A percentile compares a stretch with the other conserved stretches of the same genome.
These are phyloP conservation scores for Linderina pennispora DNA, from an alignment of 192 early-diverging fungal species.

Conservation along the genomic window DNA sequence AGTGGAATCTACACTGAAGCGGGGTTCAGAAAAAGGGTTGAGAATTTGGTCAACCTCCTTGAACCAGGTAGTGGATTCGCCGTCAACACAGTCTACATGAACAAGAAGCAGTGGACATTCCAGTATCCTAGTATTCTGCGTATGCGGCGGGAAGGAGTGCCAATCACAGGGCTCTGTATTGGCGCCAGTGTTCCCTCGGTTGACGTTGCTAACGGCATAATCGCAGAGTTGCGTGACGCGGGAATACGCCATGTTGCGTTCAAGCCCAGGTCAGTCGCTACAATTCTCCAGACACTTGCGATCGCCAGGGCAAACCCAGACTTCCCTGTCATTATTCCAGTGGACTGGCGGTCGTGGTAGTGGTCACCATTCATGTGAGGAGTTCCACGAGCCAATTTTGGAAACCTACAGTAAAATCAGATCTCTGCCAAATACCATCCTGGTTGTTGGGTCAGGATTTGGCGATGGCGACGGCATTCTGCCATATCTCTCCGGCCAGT, in stretches of 20 bases:
- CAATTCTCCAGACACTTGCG: conserved; percentile 70
- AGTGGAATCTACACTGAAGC: conserved; percentile 80
- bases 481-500: conserved; percentile 92
- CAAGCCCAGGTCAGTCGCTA: conserved; percentile 76
- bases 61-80: conserved; percentile 76
- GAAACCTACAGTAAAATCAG: conserved; percentile 72
- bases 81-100: conserved; percentile 73
- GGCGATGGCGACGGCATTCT: conserved; percentile 79
- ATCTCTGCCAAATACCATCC: conserved; percentile 66
- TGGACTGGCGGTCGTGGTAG: conserved; percentile 92
- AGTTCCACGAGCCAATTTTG: conserved; percentile 79
- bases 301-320: conserved; percentile 77
- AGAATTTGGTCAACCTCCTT: conserved; percentile 74
- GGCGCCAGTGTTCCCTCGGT: conserved; percentile 81
- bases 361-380: conserved; percentile 90
- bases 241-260: conserved; percentile 76
- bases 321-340: conserved; percentile 80
- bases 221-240: conserved; percentile 60
- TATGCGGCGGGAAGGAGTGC: conserved; percentile 78
- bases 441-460: conserved; percentile 91
- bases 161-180: conserved; percentile 80
- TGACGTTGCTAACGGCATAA: conserved; percentile 74
- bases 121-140: conserved; percentile 73
- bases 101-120: conserved; percentile 64
- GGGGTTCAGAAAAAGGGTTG: conserved; percentile 60